A percentile compares a stretch with the other conserved stretches of the same genome.
Conservation (phyloP, 2,329 filamentous ascomycete species). For the Aurifilum marmelostoma region DNA sequence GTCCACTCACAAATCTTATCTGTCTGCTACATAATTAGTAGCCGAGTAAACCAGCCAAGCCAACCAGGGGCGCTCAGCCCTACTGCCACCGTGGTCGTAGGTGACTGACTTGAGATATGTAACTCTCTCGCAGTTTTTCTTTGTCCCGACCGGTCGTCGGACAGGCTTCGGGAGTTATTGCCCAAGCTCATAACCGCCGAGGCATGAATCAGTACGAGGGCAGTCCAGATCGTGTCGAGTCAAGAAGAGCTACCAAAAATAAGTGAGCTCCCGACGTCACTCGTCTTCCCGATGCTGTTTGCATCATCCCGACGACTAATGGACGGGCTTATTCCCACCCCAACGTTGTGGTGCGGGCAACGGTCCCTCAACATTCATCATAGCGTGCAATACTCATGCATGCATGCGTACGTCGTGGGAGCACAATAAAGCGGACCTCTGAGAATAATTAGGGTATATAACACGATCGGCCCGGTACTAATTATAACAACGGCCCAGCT, state of each 20-base stretch:
- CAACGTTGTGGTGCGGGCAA: neutral
- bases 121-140: neutral
- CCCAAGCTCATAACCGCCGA: neutral
- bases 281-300: neutral
- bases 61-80: neutral
- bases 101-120: too few relatives aligned
- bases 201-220: neutral
- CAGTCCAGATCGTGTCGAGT: neutral
- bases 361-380: neutral
- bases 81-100: slow-evolving; percentile 1
- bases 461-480: neutral
- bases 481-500: neutral
- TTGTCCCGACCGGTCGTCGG: neutral
- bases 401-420: neutral
- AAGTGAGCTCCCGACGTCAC: neutral
- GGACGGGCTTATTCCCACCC: neutral
- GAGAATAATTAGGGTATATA: neutral
- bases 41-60: neutral
- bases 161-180: neutral
- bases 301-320: neutral
- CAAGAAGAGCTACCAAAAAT: neutral
- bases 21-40: neutral
- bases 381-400: neutral
- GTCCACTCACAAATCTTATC: neutral
- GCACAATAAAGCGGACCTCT: neutral